Evolutionary conservation across 2,329 filamentous ascomycete species (phyloP).

Genomic region (Knufia petricola): DNA sequence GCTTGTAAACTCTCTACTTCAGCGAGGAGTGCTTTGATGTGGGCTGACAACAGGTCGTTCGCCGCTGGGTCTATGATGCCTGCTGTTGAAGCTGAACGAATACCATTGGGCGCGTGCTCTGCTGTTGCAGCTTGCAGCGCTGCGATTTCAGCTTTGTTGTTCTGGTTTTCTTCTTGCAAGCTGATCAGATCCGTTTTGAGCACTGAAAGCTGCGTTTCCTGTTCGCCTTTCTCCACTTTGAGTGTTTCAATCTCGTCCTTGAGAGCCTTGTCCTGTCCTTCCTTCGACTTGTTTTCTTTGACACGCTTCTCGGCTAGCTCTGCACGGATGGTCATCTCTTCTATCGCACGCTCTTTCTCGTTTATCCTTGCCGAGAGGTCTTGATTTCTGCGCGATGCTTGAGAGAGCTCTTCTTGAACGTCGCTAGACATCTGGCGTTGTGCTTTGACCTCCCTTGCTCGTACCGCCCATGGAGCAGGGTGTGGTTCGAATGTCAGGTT

Average conservation of each 20-base stretch:
- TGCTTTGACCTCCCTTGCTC: conserved; percentile 71
- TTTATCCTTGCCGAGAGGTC: conserved; percentile 64
- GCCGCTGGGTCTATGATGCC: conserved; percentile 31
- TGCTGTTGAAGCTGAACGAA: conserved; percentile 27
- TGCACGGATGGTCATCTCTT: conserved; percentile 77
- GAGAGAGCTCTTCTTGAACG: conserved; percentile 72
- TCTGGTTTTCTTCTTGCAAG: conserved; percentile 33
- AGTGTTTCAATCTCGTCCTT: conserved; percentile 34
- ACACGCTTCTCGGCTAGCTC: conserved; percentile 83
- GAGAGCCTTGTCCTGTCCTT: conserved; percentile 41
- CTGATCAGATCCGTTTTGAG: conserved; percentile 31
- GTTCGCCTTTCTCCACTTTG: conserved; percentile 27
- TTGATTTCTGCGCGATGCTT: conserved; percentile 68
- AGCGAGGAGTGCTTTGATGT: conserved; percentile 20
- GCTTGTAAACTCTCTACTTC: conserved; percentile 37
- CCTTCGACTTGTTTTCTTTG: conserved; percentile 71
- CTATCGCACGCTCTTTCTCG: conserved; percentile 69
- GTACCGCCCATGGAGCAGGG: conserved; percentile 70
- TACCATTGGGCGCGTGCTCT: conserved; percentile 29
- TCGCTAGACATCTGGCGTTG: conserved; percentile 72
- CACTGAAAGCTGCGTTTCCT: conserved; percentile 27
- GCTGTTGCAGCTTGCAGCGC: conserved; percentile 34
- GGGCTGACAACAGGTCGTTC: conserved; percentile 34
- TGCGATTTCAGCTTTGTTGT: conserved; percentile 34
- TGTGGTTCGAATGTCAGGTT: conserved; percentile 70